Base-by-base conservation (phyloP, 176 grass and related monocot species). In the Carex myosuroides region DNA sequence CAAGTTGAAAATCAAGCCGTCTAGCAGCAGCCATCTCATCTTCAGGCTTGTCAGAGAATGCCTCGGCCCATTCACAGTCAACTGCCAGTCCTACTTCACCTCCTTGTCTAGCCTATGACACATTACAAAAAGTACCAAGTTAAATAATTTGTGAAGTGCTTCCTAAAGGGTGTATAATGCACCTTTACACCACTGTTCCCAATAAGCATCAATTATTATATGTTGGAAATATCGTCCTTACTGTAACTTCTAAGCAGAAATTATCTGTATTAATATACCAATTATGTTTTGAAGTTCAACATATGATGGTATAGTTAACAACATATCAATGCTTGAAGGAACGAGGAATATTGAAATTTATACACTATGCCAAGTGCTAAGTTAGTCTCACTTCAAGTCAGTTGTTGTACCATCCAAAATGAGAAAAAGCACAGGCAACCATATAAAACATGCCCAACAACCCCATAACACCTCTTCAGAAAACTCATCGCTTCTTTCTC, bases 11-110 rank as follows among this genome's bases (percentile, higher is more conserved):
- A 48, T 95, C 91, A 66, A 99, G 46, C 85, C 96, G 84, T 70
- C 91, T 91, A 50, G 89, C 81, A 63, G 96, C 48, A 83, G 96
- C 96, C 77, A 83, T 83, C 76, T 89, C 86, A 89, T 99, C 93
- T 88, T 99, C 89, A 4, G 56, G 60, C 66, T 90, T 94, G 24
- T 92, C 91, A 22, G 96, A 99, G 86, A 88, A 92, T 68, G 96
- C 77, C 50, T 95, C 96, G 54, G 96, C 96, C 96, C 93, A 99
- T 89, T 99, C 96, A 90, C 96, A 95, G 67, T 98, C 96, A n/a
- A 98, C 13, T 85, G 88, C 91, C n/a, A 98, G 79, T 3, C 91
- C 93, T 79, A 98, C 86, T 88, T 92, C 85, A 81, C 96, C 96
- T 89, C 88, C 92, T 98, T 98, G 96, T 77, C 69, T 20, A 87